Base-by-base conservation (phyloP, 2,329 filamentous ascomycete genomes). In the Colletotrichum tamarilloi region DNA sequence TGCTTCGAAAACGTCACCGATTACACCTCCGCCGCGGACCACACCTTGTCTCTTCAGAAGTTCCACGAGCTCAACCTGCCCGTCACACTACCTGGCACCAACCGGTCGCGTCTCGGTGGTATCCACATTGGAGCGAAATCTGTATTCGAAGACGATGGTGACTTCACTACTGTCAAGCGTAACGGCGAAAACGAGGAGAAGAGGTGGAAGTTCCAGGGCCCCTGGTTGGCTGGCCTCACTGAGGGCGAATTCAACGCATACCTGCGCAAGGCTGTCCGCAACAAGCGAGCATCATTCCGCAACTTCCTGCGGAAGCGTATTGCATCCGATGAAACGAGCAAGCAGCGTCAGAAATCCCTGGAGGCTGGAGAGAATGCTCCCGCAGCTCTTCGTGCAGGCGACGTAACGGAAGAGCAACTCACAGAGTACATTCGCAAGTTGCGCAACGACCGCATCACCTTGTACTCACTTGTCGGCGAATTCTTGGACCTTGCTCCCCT, bases 1-100 rank as follows among this genome's bases (percentile, higher is more conserved):
- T 94, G 94, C 2, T 89, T 92, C 77, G 95, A 98, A 83, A 93
- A 95, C 81, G 89, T 98, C 77, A 98, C 95, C 79, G 95, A 98
- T 79, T 98, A 95, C 83, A 88, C 91, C 75, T 95, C 94, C 49
- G 93, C 95, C 0, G 90, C 92, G 69, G 94, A 98, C 81, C 94
- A 97, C 83, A 90, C 92, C 64, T 85, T 95, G 77, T 95, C 94
- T 8, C 86, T 97, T 68, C 87, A 91, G 80, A 98, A 98, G 86
- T 98, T 93, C 85, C 93, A 95, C 80, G 94, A 97, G 81, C 87
- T 98, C 81, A 88, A 90, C 72, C 84, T 98, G 67, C 91, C 94
- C 6, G 85, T 98, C 73, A 89, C 92, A 22, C 85, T 90, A 1
- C 88, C 88, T 0, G 52, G 28, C 26, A 38, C 16, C 19, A 71